phyloP scores from a whole-genome alignment of 306 rosid genomes.

The Psophocarpus tetragonolobus region DNA sequence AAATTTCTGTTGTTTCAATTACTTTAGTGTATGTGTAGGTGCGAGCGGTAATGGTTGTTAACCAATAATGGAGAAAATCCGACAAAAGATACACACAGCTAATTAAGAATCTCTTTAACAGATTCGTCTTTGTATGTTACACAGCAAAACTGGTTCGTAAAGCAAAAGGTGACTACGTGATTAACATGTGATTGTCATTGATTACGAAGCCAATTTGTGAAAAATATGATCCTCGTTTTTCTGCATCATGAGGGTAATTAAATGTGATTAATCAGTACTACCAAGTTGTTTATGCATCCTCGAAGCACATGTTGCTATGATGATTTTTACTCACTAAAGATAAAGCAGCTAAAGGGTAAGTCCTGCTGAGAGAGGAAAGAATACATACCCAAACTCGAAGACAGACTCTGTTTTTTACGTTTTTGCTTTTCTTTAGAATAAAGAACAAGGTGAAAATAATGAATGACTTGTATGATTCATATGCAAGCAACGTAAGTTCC shows the following conservation, averaged over 20 bases:
- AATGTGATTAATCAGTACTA: background rate
- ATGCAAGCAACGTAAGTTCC: background rate
- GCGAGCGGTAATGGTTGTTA: background rate
- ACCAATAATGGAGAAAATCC: constrained; percentile 46
- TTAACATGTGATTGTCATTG: constrained; percentile 62
- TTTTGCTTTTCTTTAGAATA: constrained; percentile 14
- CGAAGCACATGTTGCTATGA: constrained; percentile 47
- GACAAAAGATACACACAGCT: constrained; percentile 52
- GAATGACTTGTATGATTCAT: background rate
- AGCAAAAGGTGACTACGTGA: constrained; percentile 42
- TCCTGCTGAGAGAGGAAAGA: background rate
- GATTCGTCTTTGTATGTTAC: constrained; percentile 38
- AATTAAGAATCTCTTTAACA: constrained; percentile 61
- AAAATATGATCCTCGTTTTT: constrained; percentile 44
- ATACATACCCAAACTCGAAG: constrained; percentile 20
- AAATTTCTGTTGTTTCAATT: background rate
- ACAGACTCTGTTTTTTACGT: constrained; percentile 33
- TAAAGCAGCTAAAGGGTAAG: constrained; percentile 39
- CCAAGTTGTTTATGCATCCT: constrained; percentile 39
- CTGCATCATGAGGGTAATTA: constrained; percentile 11
- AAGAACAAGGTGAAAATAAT: background rate
- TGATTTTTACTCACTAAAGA: constrained; percentile 47
- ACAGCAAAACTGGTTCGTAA: constrained; percentile 27
- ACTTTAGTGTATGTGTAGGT: constrained; percentile 25
- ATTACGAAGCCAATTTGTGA: constrained; percentile 26